Base-by-base conservation (phyloP, 2,329 filamentous ascomycete genomes). In the Phialophora chinensis region DNA sequence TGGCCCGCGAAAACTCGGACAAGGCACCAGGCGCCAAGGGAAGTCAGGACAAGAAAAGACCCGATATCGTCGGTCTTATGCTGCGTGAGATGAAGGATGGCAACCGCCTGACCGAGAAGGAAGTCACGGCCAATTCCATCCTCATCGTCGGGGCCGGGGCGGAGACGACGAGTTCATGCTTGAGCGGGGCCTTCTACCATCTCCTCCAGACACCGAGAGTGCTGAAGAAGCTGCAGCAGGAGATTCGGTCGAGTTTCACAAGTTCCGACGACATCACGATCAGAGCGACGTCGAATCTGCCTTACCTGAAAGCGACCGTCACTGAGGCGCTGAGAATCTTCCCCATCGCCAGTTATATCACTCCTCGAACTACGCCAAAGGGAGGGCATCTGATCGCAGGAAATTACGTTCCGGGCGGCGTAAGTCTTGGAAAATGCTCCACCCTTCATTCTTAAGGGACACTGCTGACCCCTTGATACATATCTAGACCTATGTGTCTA, bases 81-180 rank as follows among this genome's bases (percentile, higher is more conserved):
- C 23, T 68, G 27, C 55, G 66, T 5, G 63, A 68, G 56, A 66
- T 66, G 63, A 66, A 69, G 49, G 64, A 60, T 0, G 89, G 89
- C 60, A 83, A 85, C 65, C 87, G 87, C 1, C 89, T 91, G 73
- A 84, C 82, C 49, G 87, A 84, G 58, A 89, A 91, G 75, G 89
- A 88, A 8, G 90, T 91, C 74, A 78, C 90, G 20, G 25, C 66
- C 0, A 70, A 68, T 50, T 61, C 63, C 12, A 44, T 66, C 8
- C 53, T 70, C 10, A 65, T 91, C 80, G 90, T 91, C 79, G 89
- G 90, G 69, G 89, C 88, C 10, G 89, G 89, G 35, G 89, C 88
- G 31, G 89, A 91, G 74, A 91, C 90, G 0, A 91, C 89, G 0
- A 90, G 88, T 0, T 91, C 88, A 0, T 87, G 88, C 6, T 72